These are phyloP conservation scores for Chaetomiaceae sp. DNA, from an alignment of 2,329 filamentous ascomycete species.

Conservation along the genomic window DNA sequence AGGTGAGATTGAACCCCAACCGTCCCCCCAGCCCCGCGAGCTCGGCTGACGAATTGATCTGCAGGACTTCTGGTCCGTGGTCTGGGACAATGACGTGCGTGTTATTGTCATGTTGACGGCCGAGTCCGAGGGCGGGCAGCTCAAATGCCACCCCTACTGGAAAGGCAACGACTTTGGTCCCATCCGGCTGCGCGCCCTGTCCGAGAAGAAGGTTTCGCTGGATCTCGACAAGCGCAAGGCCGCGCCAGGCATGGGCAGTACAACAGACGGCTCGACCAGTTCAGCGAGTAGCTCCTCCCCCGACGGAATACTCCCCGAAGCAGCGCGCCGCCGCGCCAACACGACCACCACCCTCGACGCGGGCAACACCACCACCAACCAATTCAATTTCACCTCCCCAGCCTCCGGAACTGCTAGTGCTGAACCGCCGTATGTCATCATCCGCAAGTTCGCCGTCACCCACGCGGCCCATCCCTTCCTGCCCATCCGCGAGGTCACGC, in stretches of 20 bases:
- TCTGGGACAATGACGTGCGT: slow-evolving; percentile 95
- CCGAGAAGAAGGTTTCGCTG: slow-evolving; percentile 76
- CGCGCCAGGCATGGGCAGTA: slow-evolving; percentile 30
- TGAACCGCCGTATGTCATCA: slow-evolving; percentile 70
- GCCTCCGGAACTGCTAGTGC: slow-evolving; percentile 29
- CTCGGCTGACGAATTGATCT: slow-evolving; percentile 28
- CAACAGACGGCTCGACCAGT: slow-evolving; percentile 27
- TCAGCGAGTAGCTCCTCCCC: slow-evolving; percentile 15
- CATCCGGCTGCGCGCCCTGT: slow-evolving; percentile 69
- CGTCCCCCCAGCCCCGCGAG: no score
- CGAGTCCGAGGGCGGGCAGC: slow-evolving; percentile 84
- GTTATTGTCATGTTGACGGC: slow-evolving; percentile 97
- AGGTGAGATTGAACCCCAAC: slow-evolving; percentile 50
- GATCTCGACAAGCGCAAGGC: slow-evolving; percentile 57
- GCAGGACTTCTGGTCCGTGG: slow-evolving; percentile 94
- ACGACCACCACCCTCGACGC: slow-evolving; percentile 46
- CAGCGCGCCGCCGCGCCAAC: slow-evolving; percentile 49
- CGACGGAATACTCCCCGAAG: slow-evolving; percentile 31
- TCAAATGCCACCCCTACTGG: slow-evolving; percentile 97
- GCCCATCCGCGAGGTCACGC: slow-evolving; percentile 86
- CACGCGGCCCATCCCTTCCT: slow-evolving; percentile 75
- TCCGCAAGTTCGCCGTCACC: slow-evolving; percentile 81
- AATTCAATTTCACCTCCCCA: slow-evolving; percentile 27
- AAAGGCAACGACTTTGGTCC: slow-evolving; percentile 70
- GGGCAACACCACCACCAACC: slow-evolving; percentile 30